A percentile compares a stretch with the other conserved stretches of the same genome.
phyloP scores from a whole-genome alignment of 106 monocot genomes.

The Amphibolis antarctica region DNA sequence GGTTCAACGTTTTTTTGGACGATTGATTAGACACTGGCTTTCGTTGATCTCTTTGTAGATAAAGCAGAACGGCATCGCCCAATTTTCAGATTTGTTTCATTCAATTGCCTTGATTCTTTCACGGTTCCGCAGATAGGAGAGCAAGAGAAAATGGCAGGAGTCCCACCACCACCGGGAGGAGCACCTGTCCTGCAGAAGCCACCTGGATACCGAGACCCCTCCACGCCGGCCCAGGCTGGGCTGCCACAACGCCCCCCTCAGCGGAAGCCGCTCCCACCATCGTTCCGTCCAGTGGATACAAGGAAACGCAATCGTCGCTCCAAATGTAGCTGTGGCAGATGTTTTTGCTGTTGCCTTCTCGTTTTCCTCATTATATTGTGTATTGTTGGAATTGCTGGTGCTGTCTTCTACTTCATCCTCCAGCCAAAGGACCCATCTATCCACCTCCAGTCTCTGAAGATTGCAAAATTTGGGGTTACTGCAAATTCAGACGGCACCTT shows the following conservation, averaged over 20 bases:
- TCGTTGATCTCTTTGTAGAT: too few species aligned
- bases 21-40: not conserved
- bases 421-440: conserved; percentile 39
- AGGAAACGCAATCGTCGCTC: not conserved
- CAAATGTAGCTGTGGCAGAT: conserved; percentile 4
- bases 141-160: not conserved
- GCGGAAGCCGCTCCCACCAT: not conserved
- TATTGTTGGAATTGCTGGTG: conserved; percentile 28
- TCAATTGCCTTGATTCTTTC: not conserved
- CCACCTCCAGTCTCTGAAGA: conserved; percentile 30
- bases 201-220: conserved; percentile 7
- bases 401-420: conserved; percentile 44
- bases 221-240: not conserved
- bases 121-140: not conserved
- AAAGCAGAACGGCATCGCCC: too few species aligned
- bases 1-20: not conserved
- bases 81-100: not conserved
- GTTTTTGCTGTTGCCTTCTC: conserved; percentile 36
- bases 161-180: conserved; percentile 4
- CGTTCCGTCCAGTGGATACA: not conserved
- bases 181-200: conserved; percentile 12
- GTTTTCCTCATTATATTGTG: conserved; percentile 19
- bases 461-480: conserved; percentile 16
- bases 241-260: not conserved
- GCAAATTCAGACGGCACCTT: conserved; percentile 27